These are phyloP conservation scores for Stylosanthes scabra DNA, from an alignment of 331 rosid genomes.

Conservation along the genomic window DNA sequence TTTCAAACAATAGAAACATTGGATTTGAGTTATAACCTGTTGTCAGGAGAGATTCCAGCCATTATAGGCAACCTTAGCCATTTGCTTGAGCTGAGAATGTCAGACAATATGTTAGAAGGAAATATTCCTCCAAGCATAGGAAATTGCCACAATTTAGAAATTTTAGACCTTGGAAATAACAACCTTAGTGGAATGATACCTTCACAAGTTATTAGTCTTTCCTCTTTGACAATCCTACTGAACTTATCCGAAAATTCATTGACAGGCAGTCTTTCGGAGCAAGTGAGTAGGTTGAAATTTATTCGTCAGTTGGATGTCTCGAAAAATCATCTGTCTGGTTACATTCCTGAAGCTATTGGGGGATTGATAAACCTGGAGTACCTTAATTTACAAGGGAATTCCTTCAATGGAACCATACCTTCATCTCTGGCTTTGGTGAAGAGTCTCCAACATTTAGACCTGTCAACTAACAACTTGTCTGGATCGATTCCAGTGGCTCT, in stretches of 20 bases:
- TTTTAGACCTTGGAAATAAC: constrained; percentile 22
- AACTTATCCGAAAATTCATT: constrained; percentile 35
- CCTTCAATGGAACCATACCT: constrained; percentile 41
- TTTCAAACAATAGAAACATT: constrained; percentile 39
- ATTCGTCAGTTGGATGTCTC: constrained; percentile 38
- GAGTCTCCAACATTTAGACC: constrained; percentile 35
- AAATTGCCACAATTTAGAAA: constrained; percentile 18
- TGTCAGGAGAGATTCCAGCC: constrained; percentile 48
- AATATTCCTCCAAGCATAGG: constrained; percentile 39
- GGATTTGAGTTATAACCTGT: constrained; percentile 32
- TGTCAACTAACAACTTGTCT: constrained; percentile 43
- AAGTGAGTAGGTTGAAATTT: constrained; percentile 33
- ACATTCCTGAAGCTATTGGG: constrained; percentile 42
- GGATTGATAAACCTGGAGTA: constrained; percentile 31
- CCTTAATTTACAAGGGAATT: constrained; percentile 39
- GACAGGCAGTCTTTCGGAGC: constrained; percentile 18
- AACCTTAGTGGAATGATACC: constrained; percentile 35
- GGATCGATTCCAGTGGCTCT: constrained; percentile 41
- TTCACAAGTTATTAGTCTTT: constrained; percentile 1
- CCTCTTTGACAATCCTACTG: constrained; percentile 8
- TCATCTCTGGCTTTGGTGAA: constrained; percentile 41
- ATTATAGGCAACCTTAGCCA: constrained; percentile 52
- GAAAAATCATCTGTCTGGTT: constrained; percentile 35
- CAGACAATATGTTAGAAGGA: constrained; percentile 44
- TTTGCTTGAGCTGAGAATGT: constrained; percentile 7